A percentile compares a stretch with the other conserved stretches of the same genome.
Evolutionary conservation across 1,139 yeast species (phyloP).

Genomic region (Keqinozyma sinolaborantium): DNA sequence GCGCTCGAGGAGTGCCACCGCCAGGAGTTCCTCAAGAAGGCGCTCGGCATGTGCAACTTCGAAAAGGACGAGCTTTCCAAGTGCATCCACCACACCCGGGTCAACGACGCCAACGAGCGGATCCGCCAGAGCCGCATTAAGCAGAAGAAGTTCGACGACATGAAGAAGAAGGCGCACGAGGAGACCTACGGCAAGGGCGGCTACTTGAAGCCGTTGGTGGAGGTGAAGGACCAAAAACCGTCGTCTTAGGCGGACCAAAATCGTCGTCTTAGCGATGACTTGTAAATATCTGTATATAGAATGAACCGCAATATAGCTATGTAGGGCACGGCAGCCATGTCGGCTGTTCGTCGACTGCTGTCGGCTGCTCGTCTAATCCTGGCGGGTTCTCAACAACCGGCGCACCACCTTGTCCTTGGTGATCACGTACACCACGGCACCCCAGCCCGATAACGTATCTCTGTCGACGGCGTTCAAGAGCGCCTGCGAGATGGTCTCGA

Average conservation of each 20-base stretch:
- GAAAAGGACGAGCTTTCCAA: constrained; percentile 74
- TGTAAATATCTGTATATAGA: background rate
- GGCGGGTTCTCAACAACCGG: constrained; percentile 88
- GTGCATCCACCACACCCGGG: constrained; percentile 78
- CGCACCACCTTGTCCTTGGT: constrained; percentile 90
- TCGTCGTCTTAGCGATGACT: no score
- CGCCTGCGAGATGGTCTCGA: constrained; percentile 95
- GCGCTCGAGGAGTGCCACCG: constrained; percentile 90
- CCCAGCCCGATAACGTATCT: constrained; percentile 98
- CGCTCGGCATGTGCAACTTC: constrained; percentile 84
- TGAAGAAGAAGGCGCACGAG: constrained; percentile 63
- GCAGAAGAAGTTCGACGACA: constrained; percentile 50
- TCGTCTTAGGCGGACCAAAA: constrained; percentile 1
- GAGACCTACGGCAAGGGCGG: constrained; percentile 79
- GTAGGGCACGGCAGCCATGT: no score
- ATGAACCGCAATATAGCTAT: no score
- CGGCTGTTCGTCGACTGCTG: no score
- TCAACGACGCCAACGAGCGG: constrained; percentile 62
- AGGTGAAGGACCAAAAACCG: constrained; percentile 21
- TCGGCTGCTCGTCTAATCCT: constrained; percentile 55
- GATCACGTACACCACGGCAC: constrained; percentile 89
- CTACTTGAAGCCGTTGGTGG: constrained; percentile 64
- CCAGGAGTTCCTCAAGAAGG: constrained; percentile 63
- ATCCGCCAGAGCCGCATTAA: constrained; percentile 55
- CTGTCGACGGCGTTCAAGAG: constrained; percentile 93